phyloP scores from a whole-genome alignment of 768 basidiomycete genomes.

The Auricularia sp. region DNA sequence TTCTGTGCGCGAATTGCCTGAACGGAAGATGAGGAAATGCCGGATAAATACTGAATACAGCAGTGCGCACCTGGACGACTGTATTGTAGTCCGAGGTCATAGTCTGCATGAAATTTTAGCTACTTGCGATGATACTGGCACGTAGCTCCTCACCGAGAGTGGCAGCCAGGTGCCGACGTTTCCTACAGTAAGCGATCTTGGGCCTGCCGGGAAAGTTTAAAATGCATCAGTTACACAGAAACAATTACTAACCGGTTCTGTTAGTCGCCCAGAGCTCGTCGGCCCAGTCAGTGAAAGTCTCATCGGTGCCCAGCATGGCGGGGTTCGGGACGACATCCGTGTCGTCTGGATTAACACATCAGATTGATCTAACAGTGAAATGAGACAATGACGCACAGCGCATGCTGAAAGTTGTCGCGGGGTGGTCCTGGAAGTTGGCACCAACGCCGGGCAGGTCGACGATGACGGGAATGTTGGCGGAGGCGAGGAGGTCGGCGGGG shows the following conservation, averaged over 20 bases:
- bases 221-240: too few relatives aligned
- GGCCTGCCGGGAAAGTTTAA: neutral
- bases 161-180: neutral
- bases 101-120: too few relatives aligned
- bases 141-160: neutral
- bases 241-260: neutral
- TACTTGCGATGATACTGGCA: too few relatives aligned
- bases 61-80: neutral
- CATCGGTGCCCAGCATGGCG: neutral
- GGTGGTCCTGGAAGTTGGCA: neutral
- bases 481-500: conserved; percentile 25
- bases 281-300: neutral
- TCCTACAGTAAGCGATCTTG: neutral
- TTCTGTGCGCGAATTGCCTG: neutral
- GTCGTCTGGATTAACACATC: neutral
- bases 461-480: conserved; percentile 19
- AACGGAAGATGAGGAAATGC: too few relatives aligned
- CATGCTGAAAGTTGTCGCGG: neutral
- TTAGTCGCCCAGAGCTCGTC: neutral
- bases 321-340: neutral
- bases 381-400: neutral
- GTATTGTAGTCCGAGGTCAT: neutral
- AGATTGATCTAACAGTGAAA: neutral
- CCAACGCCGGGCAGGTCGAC: conserved; percentile 27
- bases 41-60: too few relatives aligned